Evolutionary conservation across 495 filamentous ascomycete species (phyloP).

Genomic region (Penicillium manginii): DNA sequence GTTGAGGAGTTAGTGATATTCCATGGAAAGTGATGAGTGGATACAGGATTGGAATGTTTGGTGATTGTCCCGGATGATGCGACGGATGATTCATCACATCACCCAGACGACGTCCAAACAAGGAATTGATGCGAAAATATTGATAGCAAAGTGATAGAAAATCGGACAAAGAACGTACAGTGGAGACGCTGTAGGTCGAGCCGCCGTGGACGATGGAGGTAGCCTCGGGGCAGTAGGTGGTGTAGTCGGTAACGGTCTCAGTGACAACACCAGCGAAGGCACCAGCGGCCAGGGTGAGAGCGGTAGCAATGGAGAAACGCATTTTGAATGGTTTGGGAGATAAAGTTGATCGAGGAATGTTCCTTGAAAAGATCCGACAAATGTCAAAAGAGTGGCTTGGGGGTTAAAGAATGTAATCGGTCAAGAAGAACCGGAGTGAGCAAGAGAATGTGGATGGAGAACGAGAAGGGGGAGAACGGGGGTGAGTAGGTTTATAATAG

Average conservation of each 20-base stretch:
- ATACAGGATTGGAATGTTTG: not conserved
- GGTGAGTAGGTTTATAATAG: conserved; percentile 17
- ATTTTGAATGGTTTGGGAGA: conserved; percentile 62
- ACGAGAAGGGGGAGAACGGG: conserved; percentile 13
- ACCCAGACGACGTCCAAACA: not conserved
- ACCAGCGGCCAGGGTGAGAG: conserved; percentile 64
- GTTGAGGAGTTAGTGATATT: conserved; percentile 17
- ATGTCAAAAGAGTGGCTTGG: conserved; percentile 31
- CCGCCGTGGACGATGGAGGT: conserved; percentile 70
- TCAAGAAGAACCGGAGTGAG: conserved; percentile 35
- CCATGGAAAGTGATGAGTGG: not conserved
- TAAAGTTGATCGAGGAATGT: conserved; percentile 25
- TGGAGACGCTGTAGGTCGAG: conserved; percentile 79
- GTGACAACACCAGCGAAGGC: conserved; percentile 65
- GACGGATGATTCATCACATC: not conserved
- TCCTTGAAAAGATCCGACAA: conserved; percentile 22
- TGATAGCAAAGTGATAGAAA: not conserved
- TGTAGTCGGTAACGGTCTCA: conserved; percentile 76
- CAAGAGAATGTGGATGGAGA: conserved; percentile 31
- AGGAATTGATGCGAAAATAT: too few relatives aligned
- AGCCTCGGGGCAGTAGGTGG: conserved; percentile 83
- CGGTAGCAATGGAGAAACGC: conserved; percentile 84
- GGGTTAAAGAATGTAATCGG: conserved; percentile 59
- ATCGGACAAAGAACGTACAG: conserved; percentile 47
- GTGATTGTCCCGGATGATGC: not conserved